Percentiles rank a stretch among this genome's conserved stretches.
These are phyloP conservation scores for Turnera subulata DNA, from an alignment of 345 rosid genomes.

Conservation along the genomic window DNA sequence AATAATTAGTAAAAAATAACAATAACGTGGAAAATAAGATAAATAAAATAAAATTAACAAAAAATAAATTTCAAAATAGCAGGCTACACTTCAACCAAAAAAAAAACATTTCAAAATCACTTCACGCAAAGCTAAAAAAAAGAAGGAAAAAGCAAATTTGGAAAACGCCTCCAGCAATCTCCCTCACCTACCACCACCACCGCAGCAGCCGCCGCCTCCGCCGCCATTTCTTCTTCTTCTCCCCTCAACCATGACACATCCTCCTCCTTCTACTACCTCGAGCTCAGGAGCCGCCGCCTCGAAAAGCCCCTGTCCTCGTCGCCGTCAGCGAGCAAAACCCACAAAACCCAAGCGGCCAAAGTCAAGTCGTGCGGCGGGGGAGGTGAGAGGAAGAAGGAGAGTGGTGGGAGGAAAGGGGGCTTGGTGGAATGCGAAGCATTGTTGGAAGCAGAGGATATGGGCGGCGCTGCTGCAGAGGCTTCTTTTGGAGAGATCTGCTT, in stretches of 20 bases:
- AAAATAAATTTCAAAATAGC: too few species aligned
- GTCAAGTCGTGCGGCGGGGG: background rate
- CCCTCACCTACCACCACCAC: constrained; percentile 8
- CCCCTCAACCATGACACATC: constrained; percentile 18
- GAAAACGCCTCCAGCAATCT: constrained; percentile 25
- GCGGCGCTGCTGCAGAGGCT: constrained; percentile 18
- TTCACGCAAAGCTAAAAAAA: too few species aligned
- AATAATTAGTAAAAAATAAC: too few species aligned
- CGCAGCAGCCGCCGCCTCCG: background rate
- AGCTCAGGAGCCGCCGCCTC: constrained; percentile 64
- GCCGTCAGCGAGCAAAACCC: background rate
- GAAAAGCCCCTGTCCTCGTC: constrained; percentile 33
- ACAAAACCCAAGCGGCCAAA: background rate
- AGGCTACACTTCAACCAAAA: too few species aligned
- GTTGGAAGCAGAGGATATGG: constrained; percentile 14
- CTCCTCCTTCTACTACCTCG: constrained; percentile 46
- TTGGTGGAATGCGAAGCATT: constrained; percentile 5
- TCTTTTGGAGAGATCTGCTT: constrained; percentile 47
- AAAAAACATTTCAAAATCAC: too few species aligned
- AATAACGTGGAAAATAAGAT: too few species aligned
- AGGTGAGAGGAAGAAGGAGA: background rate
- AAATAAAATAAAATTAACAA: too few species aligned
- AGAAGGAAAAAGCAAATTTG: too few species aligned
- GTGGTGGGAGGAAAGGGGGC: constrained; percentile 8
- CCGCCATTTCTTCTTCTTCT: background rate